Base-by-base conservation (phyloP, 257 asterid genomes). In the Linderniella brevidens region DNA sequence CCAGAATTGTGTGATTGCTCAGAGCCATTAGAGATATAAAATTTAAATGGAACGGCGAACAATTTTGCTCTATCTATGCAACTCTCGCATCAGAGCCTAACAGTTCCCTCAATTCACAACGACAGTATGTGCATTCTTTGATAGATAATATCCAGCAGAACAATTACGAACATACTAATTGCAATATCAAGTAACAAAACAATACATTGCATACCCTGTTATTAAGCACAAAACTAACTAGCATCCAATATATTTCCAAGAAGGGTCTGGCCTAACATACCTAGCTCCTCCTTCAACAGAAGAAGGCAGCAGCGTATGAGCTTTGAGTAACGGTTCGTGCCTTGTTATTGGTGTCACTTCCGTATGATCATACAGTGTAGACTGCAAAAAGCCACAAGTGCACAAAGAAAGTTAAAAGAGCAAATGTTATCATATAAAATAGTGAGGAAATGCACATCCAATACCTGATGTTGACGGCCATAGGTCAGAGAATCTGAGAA, bases 381-480 rank as follows among this genome's bases (percentile, higher is more conserved):
- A 65, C 93, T 81, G 88, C 46, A 32, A 70, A 64, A 41, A 52
- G 16, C 49, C 11, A 14, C 45, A 41, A 53, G 32, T 32, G 20
- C 41, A 20, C 10, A 39, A 11, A 16, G 37, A 3, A 37, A 46
- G 15, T 15, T 4, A 37, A 5, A 37, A 18, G 46, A 52, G 48
- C 40, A 35, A 20, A 19, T 15, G 13, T 32, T 37, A 52, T 47
- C 20, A 41, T 11, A 32, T 55, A 42, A 0, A 20, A 5, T 1
- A 53, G 13, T 9, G 4, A 8, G 50, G 5, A 16, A 41, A 25
- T 17, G 16, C 18, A 16, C 25, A 50, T 51, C 45, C 53, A 54
- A 56, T 66, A 88, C 98, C 94, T 80, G 98, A 58, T 76, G 88
- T 56, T 84, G 79, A 59, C 63, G 73, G 56, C 76, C 70, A 68